Base-by-base conservation (phyloP, 176 grass and related monocot species). In the Bromus sterilis region DNA sequence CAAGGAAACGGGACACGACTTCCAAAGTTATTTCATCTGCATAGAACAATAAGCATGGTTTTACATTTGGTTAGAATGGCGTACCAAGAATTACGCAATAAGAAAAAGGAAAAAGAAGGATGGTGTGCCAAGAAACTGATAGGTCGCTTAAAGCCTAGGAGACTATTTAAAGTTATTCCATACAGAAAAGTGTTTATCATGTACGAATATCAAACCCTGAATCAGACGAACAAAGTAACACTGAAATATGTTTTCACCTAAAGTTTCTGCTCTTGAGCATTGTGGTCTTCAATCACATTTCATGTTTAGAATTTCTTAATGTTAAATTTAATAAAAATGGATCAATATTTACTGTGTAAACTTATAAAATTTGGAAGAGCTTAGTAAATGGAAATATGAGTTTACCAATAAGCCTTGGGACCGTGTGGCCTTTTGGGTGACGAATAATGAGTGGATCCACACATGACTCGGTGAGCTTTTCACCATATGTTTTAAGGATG, bases 351-450 rank as follows among this genome's bases (percentile, higher is more conserved):
- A 31, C 13, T 36, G n/a, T 15, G 44, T 37, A 9, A 34, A 16
- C 0, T 30, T 62, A 5, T 16, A 48, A 4, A 65, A 16, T 55
- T 44, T 29, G 48, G 13, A 81, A 56, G 55, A 80, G 49, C 74
- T 92, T 86, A 4, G 16, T 21, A 11, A 4, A 49, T 1, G 8
- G 20, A 73, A 73, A 32, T 32, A 73, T 49, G 39, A 85, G 51
- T 64, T 92, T 90, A 98, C 95, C 95, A 57, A 98, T 89, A 72
- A 98, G 75, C 78, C 93, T 95, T 61, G 95, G 95, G 81, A 98
- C 95, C 0, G 95, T 98, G 71, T 98, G 95, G n/a, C 92, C 95
- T 80, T 95, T 98, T 16, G 95, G 95, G 61, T 98, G 95, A 11
- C 80, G 85, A 43, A 97, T 94, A n/a, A 94, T 74, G 25, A 85